phyloP scores from a whole-genome alignment of 2,329 filamentous ascomycete species.

The Fusarium sarcochroum region DNA sequence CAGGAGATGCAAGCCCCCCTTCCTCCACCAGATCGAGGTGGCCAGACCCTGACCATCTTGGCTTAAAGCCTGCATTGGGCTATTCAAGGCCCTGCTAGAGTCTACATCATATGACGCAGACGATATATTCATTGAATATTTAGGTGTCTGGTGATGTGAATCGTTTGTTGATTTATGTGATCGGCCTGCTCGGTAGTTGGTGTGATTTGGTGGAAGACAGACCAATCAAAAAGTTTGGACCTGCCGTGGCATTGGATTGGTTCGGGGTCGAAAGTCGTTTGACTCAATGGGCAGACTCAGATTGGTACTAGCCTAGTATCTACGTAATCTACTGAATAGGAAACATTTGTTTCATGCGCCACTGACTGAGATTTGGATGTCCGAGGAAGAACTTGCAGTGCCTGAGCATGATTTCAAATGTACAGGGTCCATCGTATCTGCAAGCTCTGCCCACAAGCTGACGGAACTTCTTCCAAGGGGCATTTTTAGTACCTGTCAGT shows the following conservation, averaged over 20 bases:
- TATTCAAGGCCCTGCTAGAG: background rate
- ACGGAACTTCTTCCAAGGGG: background rate
- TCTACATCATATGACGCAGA: background rate
- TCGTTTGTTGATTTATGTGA: too few species aligned
- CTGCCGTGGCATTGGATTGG: background rate
- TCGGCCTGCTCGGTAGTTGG: too few species aligned
- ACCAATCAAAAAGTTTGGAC: background rate
- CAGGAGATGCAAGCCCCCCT: background rate
- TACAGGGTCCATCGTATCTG: background rate
- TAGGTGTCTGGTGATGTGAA: too few species aligned
- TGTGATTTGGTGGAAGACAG: too few species aligned
- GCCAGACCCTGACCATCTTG: background rate
- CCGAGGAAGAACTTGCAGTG: background rate
- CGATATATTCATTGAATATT: background rate
- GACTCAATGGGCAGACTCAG: background rate
- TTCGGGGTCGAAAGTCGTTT: too few species aligned
- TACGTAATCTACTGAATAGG: slow-evolving; percentile 1
- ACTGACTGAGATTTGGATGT: background rate
- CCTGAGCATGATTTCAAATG: background rate
- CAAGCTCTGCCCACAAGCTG: background rate
- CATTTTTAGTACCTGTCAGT: background rate
- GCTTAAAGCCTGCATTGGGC: background rate
- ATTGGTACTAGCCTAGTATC: background rate
- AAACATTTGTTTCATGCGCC: background rate
- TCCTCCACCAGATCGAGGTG: background rate